Evolutionary conservation across 495 filamentous ascomycete species (phyloP).

Genomic region (Astrothelium macrocarpum): DNA sequence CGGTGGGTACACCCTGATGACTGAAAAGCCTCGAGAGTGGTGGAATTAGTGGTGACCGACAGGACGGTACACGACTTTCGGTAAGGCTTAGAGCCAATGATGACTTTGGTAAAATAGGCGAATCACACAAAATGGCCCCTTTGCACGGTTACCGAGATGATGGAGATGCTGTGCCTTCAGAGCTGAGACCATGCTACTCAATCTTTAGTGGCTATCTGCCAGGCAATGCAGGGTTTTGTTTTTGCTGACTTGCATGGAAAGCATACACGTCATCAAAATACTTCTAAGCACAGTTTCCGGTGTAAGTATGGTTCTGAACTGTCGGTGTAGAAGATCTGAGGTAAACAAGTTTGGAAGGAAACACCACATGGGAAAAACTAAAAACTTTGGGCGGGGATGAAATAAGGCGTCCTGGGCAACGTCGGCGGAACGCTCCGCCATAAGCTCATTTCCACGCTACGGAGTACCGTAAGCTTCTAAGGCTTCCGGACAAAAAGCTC

Average conservation of each 20-base stretch:
- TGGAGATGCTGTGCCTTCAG: neutral
- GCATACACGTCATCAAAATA: neutral
- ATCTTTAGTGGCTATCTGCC: neutral
- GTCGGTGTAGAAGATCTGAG: neutral
- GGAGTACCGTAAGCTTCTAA: too few relatives aligned
- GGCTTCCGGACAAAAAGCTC: too few relatives aligned
- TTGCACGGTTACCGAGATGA: too few relatives aligned
- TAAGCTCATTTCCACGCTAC: neutral
- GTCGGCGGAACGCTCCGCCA: neutral
- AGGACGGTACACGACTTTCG: neutral
- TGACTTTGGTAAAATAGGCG: too few relatives aligned
- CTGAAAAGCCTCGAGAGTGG: too few relatives aligned
- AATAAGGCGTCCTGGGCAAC: too few relatives aligned
- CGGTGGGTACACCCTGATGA: too few relatives aligned
- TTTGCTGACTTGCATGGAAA: neutral
- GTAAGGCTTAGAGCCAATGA: neutral
- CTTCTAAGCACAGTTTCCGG: neutral
- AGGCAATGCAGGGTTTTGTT: neutral
- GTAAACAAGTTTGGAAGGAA: neutral
- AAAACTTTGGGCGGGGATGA: neutral
- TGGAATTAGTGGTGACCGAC: neutral
- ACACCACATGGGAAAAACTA: too few relatives aligned
- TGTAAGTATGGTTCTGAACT: neutral
- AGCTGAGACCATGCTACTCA: neutral
- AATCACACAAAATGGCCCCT: too few relatives aligned